These are phyloP conservation scores for Fusarium xylarioides DNA, from an alignment of 2,329 filamentous ascomycete species.

Conservation along the genomic window DNA sequence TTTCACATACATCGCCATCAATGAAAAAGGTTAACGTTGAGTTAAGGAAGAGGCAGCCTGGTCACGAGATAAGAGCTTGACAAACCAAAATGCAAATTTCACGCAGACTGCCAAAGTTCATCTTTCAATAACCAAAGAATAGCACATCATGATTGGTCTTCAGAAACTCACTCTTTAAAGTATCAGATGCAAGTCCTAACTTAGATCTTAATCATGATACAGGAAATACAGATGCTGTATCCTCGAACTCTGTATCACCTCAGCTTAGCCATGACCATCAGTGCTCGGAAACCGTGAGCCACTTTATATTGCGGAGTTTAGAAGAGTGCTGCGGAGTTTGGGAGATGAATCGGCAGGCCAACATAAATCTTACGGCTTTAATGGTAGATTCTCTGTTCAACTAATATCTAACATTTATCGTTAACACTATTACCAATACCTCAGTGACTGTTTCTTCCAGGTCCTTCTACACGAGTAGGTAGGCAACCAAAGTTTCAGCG, in stretches of 20 bases:
- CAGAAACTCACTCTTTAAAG: neutral
- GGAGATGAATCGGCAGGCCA: neutral
- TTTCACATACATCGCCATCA: neutral
- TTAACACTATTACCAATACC: neutral
- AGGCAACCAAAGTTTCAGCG: slow-evolving; percentile 20
- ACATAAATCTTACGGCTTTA: neutral
- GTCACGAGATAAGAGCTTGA: neutral
- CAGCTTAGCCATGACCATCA: neutral
- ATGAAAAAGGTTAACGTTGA: neutral
- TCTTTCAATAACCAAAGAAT: neutral
- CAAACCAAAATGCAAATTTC: neutral
- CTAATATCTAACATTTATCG: neutral
- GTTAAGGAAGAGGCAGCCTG: neutral
- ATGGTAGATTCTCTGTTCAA: neutral
- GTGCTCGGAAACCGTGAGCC: neutral
- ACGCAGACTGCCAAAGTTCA: neutral
- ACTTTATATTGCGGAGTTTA: slow-evolving; percentile 27
- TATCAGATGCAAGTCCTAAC: neutral
- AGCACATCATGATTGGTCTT: neutral
- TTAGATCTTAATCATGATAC: neutral
- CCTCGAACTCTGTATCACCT: neutral
- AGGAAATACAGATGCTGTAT: neutral
- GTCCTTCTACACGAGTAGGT: slow-evolving; percentile 7
- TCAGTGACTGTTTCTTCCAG: slow-evolving; percentile 18
- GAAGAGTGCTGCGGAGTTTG: slow-evolving; percentile 25